These are phyloP conservation scores for Scortechinia acanthostroma DNA, from an alignment of 2,329 filamentous ascomycete species.

Conservation along the genomic window DNA sequence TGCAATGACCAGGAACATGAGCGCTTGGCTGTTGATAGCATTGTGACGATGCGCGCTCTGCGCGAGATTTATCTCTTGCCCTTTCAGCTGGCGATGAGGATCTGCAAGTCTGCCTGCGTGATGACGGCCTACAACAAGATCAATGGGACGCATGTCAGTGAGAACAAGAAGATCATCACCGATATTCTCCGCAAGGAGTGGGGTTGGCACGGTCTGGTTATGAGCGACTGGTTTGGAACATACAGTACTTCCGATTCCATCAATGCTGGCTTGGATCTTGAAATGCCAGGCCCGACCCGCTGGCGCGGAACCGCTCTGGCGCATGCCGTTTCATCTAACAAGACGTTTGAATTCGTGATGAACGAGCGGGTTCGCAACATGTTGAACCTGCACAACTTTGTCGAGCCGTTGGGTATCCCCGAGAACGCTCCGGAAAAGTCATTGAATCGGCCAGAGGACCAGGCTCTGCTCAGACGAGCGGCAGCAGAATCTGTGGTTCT, in stretches of 20 bases:
- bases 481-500: slow-evolving; percentile 67
- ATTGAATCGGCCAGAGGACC: slow-evolving; percentile 52
- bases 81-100: slow-evolving; percentile 46
- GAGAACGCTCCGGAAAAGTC: slow-evolving; percentile 44
- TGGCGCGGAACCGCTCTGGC: slow-evolving; percentile 41
- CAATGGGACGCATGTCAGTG: slow-evolving; percentile 46
- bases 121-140: slow-evolving; percentile 56
- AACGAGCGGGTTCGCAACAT: slow-evolving; percentile 50
- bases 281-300: slow-evolving; percentile 49
- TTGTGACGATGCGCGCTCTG: slow-evolving; percentile 44
- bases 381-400: slow-evolving; percentile 50
- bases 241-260: slow-evolving; percentile 43
- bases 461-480: slow-evolving; percentile 54
- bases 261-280: slow-evolving; percentile 44
- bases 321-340: slow-evolving; percentile 44
- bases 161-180: slow-evolving; percentile 40
- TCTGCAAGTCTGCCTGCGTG: slow-evolving; percentile 39
- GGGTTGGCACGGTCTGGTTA: slow-evolving; percentile 47
- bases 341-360: slow-evolving; percentile 43
- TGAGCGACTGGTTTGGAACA: slow-evolving; percentile 51
- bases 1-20: slow-evolving; percentile 55
- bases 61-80: slow-evolving; percentile 51
- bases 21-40: slow-evolving; percentile 44
- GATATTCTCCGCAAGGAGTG: slow-evolving; percentile 45
- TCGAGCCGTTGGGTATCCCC: slow-evolving; percentile 40